Conservation (phyloP, 257 asterid genomes). For the Verbascum thapsus region DNA sequence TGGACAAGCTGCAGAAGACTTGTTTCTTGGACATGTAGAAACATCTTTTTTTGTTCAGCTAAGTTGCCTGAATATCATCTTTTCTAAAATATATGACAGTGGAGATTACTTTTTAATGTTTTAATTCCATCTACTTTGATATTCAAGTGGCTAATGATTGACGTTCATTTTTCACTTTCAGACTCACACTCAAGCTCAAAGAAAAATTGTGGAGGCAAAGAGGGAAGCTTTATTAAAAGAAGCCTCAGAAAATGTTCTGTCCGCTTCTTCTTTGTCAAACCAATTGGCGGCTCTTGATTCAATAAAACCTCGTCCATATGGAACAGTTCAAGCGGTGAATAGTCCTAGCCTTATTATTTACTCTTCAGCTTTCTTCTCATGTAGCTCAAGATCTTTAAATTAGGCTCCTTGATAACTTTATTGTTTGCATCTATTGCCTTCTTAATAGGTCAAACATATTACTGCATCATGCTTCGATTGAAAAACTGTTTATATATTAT, state of each 20-base stretch:
- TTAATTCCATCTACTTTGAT: constrained; percentile 20
- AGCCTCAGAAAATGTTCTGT: constrained; percentile 46
- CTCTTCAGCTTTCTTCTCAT: constrained; percentile 29
- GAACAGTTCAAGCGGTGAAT: constrained; percentile 78
- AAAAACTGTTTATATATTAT: too few species aligned
- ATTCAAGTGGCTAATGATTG: constrained; percentile 14
- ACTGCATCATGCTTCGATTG: too few species aligned
- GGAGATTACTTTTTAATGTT: constrained; percentile 8
- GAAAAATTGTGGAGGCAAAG: constrained; percentile 71
- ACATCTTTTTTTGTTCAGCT: too few species aligned
- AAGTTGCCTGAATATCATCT: too few species aligned
- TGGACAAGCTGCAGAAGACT: too few species aligned
- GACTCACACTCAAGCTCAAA: constrained; percentile 94
- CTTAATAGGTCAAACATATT: too few species aligned
- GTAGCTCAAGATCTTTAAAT: too few species aligned
- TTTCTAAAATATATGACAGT: not conserved
- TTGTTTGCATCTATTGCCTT: too few species aligned
- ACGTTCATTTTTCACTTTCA: constrained; percentile 34
- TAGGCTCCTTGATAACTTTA: too few species aligned
- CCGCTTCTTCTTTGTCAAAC: constrained; percentile 48
- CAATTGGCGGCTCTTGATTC: constrained; percentile 69
- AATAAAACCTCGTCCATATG: constrained; percentile 74
- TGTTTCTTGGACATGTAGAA: too few species aligned
- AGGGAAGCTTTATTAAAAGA: constrained; percentile 68
- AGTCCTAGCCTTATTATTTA: constrained; percentile 31